Percentiles rank a stretch among this genome's conserved stretches.
Evolutionary conservation across 441 rosid species (phyloP).

Genomic region (Rhodomyrtus psidioides): DNA sequence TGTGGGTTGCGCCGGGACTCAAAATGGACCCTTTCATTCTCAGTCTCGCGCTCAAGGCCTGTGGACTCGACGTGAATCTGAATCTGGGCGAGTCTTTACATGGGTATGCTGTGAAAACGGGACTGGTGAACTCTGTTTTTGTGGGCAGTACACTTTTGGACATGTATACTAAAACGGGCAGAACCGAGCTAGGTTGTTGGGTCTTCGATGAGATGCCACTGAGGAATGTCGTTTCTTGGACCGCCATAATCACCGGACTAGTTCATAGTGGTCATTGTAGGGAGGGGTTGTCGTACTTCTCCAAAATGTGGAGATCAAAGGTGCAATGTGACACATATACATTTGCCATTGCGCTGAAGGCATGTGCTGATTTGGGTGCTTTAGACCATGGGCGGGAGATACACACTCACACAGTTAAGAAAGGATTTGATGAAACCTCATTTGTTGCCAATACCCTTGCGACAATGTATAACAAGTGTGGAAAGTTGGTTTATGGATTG

Average conservation of each 20-base stretch:
- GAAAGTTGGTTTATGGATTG: slow-evolving; percentile 53
- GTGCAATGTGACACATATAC: slow-evolving; percentile 47
- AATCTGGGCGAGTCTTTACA: slow-evolving; percentile 57
- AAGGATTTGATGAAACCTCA: slow-evolving; percentile 38
- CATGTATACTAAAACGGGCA: slow-evolving; percentile 58
- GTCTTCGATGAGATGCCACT: slow-evolving; percentile 62
- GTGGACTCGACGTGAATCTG: slow-evolving; percentile 37
- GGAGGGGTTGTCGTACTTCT: slow-evolving; percentile 53
- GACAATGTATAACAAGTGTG: slow-evolving; percentile 77
- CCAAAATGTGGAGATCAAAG: slow-evolving; percentile 51
- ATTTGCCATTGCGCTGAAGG: slow-evolving; percentile 65
- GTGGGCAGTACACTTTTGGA: slow-evolving; percentile 68
- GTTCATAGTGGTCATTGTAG: slow-evolving; percentile 48
- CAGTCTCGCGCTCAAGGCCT: slow-evolving; percentile 69
- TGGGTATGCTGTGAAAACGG: slow-evolving; percentile 47
- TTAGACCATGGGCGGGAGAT: slow-evolving; percentile 66
- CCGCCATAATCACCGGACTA: slow-evolving; percentile 71
- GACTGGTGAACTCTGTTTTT: slow-evolving; percentile 50
- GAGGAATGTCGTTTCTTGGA: slow-evolving; percentile 75
- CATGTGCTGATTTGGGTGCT: slow-evolving; percentile 61
- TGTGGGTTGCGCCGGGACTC: slow-evolving; percentile 55
- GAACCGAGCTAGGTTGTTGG: slow-evolving; percentile 33
- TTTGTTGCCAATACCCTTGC: slow-evolving; percentile 69
- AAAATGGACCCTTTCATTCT: slow-evolving; percentile 52
- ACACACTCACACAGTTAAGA: slow-evolving; percentile 54